Evolutionary conservation across 768 basidiomycete species (phyloP), one percentile per base, ranked within the genome.

Genomic region (Auricularia auricula-judae): DNA sequence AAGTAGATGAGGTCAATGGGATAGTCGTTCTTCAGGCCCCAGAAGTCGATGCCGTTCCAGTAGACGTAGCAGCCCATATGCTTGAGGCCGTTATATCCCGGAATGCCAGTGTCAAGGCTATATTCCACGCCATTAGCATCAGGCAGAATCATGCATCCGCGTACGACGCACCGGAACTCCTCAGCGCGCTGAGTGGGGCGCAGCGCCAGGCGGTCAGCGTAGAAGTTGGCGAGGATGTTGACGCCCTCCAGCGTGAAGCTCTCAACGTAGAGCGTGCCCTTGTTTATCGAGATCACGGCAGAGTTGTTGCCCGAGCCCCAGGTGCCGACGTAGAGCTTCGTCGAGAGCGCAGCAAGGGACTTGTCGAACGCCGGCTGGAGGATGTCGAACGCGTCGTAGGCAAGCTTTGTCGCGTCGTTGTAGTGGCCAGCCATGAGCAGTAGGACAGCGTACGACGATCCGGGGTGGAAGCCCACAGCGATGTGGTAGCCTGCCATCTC

Each of bases 11-110:
- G 64, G 65, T 74, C 73, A 51, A 73, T 65, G 3, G 74, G 67
- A 3, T 68, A 67, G 39, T 70, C 70, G 63, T 73, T 68, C 5
- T 67, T 65, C 47, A 72, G 53, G 3, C 71, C 71, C 73, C 72
- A 73, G 23, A 69, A 44, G 59, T 74, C 74, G 18, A 51, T 21
- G 1, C 70, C 72, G 51, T 68, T 70, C 73, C 72, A 75, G 14
- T 51, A 51, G 47, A 70, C 63, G 61, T 72, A 74, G 62, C 73
- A 75, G 2, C 72, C 71, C 71, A 74, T 69, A 62, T 73, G 72
- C 59, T 65, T 66, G 63, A 65, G 21, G 2, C 71, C 72, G 65
- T 74, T 74, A 54, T 71, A 71, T 1, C 62, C 66, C 0, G 72
- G 71, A 4, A 72, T 69, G 8, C 73, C 74, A 4, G 71, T 71